Conservation (phyloP, 495 filamentous ascomycete genomes). For the Letharia columbiana region DNA sequence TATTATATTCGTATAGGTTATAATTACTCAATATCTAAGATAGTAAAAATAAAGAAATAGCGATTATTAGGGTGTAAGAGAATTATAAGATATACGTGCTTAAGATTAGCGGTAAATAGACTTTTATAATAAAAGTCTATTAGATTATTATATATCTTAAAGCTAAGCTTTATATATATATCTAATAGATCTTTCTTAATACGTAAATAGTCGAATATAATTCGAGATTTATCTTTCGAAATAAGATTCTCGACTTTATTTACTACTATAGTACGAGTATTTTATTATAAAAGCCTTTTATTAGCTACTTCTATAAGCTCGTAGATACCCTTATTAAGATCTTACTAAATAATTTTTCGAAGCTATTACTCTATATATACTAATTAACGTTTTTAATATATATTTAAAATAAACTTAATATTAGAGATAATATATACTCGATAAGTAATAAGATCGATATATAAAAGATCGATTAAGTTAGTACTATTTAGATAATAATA, state of each 20-base stretch:
- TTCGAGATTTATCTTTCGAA: neutral
- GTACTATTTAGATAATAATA: neutral
- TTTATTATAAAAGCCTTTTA: neutral
- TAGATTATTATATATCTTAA: neutral
- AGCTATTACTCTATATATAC: neutral
- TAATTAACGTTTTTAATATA: neutral
- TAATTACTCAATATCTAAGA: neutral
- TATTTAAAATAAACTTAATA: neutral
- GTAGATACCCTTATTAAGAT: neutral
- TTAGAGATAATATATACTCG: neutral
- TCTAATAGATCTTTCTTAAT: neutral
- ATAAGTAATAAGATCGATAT: neutral
- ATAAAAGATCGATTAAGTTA: neutral
- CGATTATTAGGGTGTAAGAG: neutral
- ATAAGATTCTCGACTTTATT: neutral
- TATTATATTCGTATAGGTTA: neutral
- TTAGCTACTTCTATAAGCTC: neutral
- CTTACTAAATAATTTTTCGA: neutral
- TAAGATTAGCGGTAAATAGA: neutral
- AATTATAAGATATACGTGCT: conserved; percentile 3
- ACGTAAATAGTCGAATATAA: neutral
- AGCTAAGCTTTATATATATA: neutral
- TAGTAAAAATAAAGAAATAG: neutral
- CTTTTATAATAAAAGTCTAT: neutral
- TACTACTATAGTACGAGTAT: neutral